Evolutionary conservation across 1,284 basidiomycete species (phyloP).

Genomic region (Anthracocystis panici-leucophaei): DNA sequence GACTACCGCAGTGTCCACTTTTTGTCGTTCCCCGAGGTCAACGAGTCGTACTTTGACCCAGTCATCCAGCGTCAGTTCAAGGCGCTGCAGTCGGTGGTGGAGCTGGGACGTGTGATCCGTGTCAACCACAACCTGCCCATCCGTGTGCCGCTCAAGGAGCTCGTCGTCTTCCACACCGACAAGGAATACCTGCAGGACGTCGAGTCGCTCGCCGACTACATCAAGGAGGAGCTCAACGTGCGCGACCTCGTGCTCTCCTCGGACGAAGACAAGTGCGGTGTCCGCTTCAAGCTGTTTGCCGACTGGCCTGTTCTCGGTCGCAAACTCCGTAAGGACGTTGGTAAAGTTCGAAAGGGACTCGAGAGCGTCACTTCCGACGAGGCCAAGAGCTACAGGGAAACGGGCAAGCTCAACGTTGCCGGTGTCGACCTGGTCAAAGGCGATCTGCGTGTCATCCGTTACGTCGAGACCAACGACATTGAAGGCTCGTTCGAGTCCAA

Average conservation of each 20-base stretch:
- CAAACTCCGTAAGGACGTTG: constrained; percentile 93
- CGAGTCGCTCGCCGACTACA: constrained; percentile 85
- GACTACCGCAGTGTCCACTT: constrained; percentile 96
- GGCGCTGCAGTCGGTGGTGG: constrained; percentile 94
- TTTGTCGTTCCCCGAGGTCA: constrained; percentile 90
- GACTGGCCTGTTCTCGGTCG: constrained; percentile 96
- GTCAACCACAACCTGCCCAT: constrained; percentile 83
- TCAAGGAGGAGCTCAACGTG: constrained; percentile 95
- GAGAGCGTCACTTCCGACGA: constrained; percentile 84
- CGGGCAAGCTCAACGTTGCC: constrained; percentile 84
- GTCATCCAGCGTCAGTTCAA: constrained; percentile 94
- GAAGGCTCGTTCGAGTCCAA: constrained; percentile 80
- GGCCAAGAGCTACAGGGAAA: constrained; percentile 82
- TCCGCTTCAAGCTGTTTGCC: constrained; percentile 89
- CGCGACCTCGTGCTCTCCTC: constrained; percentile 88
- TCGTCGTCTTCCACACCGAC: constrained; percentile 93
- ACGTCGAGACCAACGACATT: constrained; percentile 77
- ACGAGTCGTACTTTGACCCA: constrained; percentile 95
- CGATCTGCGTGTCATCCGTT: constrained; percentile 90
- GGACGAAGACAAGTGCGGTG: constrained; percentile 86
- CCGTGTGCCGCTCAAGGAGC: constrained; percentile 86
- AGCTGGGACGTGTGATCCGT: constrained; percentile 88
- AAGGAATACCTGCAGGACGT: constrained; percentile 87
- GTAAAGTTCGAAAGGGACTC: constrained; percentile 88
- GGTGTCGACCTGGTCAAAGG: constrained; percentile 90